Conservation (phyloP, 2,329 filamentous ascomycete genomes). For the Arthrinium puccinioides region DNA sequence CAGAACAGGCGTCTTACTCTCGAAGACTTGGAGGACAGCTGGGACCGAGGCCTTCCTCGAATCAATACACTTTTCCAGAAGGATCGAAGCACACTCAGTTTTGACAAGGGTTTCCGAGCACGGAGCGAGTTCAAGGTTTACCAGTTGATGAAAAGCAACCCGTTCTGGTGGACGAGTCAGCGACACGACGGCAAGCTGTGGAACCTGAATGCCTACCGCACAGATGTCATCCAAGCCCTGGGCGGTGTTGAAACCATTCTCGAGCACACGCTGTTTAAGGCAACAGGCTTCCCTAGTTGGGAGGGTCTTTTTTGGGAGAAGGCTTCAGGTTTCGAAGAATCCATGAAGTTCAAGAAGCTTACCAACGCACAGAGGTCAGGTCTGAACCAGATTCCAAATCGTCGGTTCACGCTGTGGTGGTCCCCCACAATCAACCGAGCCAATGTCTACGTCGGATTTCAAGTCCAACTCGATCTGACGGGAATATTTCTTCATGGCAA, state of each 20-base stretch:
- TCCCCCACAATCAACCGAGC: constrained; percentile 87
- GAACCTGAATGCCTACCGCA: constrained; percentile 93
- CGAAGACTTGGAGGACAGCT: constrained; percentile 95
- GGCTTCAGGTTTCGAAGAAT: constrained; percentile 50
- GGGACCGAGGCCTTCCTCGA: constrained; percentile 93
- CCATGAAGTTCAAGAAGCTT: constrained; percentile 98
- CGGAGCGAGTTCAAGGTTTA: constrained; percentile 97
- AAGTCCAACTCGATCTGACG: constrained; percentile 94
- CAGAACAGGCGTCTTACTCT: constrained; percentile 92
- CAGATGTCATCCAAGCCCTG: constrained; percentile 92
- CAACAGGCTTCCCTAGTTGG: constrained; percentile 94
- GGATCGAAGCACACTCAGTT: constrained; percentile 90
- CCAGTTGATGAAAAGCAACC: constrained; percentile 97
- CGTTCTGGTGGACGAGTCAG: constrained; percentile 99
- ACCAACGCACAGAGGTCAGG: constrained; percentile 95
- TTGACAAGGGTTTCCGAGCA: constrained; percentile 96
- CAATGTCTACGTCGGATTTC: constrained; percentile 98
- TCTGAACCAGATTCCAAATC: constrained; percentile 97
- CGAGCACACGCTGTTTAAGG: constrained; percentile 94
- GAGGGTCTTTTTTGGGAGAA: constrained; percentile 85
- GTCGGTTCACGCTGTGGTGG: constrained; percentile 98
- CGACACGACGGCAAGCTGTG: constrained; percentile 95
- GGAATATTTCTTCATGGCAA: constrained; percentile 99
- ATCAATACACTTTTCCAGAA: constrained; percentile 99
- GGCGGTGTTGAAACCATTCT: constrained; percentile 97